Percentiles rank a stretch among this genome's conserved stretches.
These are phyloP conservation scores for Fraxinus dipetala DNA, from an alignment of 305 asterid genomes.

Conservation along the genomic window DNA sequence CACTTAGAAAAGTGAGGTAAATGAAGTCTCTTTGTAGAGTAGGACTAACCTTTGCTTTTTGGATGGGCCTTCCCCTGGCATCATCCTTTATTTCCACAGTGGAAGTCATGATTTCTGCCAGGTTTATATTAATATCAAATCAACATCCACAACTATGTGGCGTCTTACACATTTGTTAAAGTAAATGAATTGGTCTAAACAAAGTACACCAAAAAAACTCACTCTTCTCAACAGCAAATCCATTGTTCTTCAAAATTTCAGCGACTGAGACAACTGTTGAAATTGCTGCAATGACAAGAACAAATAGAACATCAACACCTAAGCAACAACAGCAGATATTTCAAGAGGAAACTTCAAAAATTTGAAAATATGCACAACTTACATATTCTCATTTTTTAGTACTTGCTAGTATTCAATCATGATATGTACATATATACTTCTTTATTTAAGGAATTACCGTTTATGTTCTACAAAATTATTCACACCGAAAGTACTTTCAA, in stretches of 20 bases:
- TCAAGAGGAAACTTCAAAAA: background rate
- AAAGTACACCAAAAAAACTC: conserved; percentile 29
- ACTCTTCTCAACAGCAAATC: conserved; percentile 82
- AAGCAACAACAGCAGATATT: background rate
- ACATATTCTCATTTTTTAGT: background rate
- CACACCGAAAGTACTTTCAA: background rate
- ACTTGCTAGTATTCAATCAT: background rate
- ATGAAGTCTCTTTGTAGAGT: background rate
- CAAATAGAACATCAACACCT: conserved; percentile 15
- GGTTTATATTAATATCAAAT: conserved; percentile 11
- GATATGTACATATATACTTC: background rate
- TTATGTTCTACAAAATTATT: background rate
- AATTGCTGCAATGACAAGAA: conserved; percentile 47
- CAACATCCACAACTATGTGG: conserved; percentile 10
- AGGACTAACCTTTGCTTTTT: conserved; percentile 63
- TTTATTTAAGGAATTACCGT: background rate
- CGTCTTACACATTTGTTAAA: background rate
- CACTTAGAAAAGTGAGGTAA: background rate
- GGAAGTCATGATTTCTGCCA: conserved; percentile 70
- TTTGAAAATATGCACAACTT: background rate
- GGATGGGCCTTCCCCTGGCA: conserved; percentile 62
- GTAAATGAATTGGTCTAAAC: background rate
- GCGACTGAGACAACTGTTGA: conserved; percentile 72
- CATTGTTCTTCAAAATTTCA: conserved; percentile 74
- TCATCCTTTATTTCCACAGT: conserved; percentile 80